Evolutionary conservation across 495 filamentous ascomycete species (phyloP), one percentile per base, ranked within the genome.

Genomic region (Cairneyella variabilis): DNA sequence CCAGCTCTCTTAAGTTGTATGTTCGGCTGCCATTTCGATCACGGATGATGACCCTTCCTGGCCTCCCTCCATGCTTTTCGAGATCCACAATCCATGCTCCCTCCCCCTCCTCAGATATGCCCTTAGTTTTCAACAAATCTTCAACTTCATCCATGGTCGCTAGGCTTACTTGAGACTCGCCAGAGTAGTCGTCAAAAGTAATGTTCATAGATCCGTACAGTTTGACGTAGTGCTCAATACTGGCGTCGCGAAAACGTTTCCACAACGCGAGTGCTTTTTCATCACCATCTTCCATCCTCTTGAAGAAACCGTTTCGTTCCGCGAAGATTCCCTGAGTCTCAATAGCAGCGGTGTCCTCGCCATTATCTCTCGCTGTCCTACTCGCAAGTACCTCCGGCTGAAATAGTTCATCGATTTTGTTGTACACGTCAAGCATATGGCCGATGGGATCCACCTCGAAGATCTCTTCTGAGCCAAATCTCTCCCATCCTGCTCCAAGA

Each of bases 1-100:
- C 85, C 47, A 90, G 83, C 61, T 90, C 86, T 43, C 86, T 76
- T 52, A 85, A 86, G 28, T 89, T 71, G 65, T 90, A 89, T 3
- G 84, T 71, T 23, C 78, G 79, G 6, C 82, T 85, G 32, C 86
- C 86, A 57, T 85, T 83, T 61, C 80, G 80, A 61, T 83, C 83
- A 54, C 83, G 73, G 50, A 90, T 78, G 41, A 86, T 73, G 30
- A 80, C 83, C 68, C 82, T 85, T 61, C 83, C 85, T 69, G 83
- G 84, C 25, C 22, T 42, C 23, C 74, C 74, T 26, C 70, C 64
- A 54, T 85, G 76, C 66, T 86, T 87, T 46, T 73, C 79, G 48
- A 88, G 77, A 61, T 90, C 82, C 51, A 87, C 76, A 56, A 88
- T 83, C 36, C 80, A 72, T 16, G 83, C 80, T 28, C 82, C 86